A percentile compares a stretch with the other conserved stretches of the same genome.
Conservation (phyloP, 352 stramenopile genomes). For the Aphanomyces euteiches region DNA sequence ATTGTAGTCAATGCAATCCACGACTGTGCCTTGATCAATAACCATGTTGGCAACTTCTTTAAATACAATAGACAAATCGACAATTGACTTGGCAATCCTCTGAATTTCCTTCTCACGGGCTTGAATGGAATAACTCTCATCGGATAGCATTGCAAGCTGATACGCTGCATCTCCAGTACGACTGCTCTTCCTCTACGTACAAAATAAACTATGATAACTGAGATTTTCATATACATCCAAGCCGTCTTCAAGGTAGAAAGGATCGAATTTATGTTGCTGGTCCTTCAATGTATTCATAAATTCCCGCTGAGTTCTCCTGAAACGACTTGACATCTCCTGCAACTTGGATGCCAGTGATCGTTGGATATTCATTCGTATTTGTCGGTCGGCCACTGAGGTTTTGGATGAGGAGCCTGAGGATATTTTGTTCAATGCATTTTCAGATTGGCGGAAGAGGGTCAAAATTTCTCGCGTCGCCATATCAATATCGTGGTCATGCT, state of each 20-base stretch:
- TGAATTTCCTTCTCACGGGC: constrained; percentile 72
- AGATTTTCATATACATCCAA: neutral
- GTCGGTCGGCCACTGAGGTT: constrained; percentile 37
- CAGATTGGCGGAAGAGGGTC: constrained; percentile 58
- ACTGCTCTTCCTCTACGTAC: too few relatives aligned
- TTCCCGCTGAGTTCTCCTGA: constrained; percentile 62
- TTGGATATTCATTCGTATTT: constrained; percentile 67
- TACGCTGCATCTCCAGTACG: too few relatives aligned
- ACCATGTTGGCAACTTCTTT: constrained; percentile 79
- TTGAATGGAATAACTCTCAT: constrained; percentile 37
- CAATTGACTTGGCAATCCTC: constrained; percentile 66
- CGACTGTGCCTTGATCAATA: constrained; percentile 73
- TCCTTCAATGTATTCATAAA: constrained; percentile 67
- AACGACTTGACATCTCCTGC: constrained; percentile 58
- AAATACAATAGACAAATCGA: constrained; percentile 63
- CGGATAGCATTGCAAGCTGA: neutral
- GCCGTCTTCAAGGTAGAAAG: constrained; percentile 49
- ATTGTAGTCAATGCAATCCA: constrained; percentile 87
- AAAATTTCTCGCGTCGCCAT: constrained; percentile 61
- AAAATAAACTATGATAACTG: too few relatives aligned
- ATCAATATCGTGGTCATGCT: constrained; percentile 72
- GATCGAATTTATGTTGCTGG: constrained; percentile 67
- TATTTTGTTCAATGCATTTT: constrained; percentile 67
- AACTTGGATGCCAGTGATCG: constrained; percentile 56
- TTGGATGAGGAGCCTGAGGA: constrained; percentile 40